Evolutionary conservation across 768 basidiomycete species (phyloP), one percentile per base, ranked within the genome.

Genomic region (Russula foetens): DNA sequence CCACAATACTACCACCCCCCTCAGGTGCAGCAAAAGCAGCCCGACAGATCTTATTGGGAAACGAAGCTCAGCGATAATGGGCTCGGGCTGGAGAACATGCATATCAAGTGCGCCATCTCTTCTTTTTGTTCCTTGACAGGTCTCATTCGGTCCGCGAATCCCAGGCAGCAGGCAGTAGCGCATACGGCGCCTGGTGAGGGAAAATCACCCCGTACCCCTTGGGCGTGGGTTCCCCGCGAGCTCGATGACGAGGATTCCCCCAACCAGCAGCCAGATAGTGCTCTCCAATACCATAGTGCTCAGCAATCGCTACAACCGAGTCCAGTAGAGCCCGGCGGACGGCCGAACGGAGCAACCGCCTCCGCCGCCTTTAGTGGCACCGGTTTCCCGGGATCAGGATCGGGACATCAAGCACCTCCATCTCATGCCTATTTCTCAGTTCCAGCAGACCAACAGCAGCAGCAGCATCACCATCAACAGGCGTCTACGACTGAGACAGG

Each of bases 161-260:
- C 4, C 14, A 35, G 35, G 9, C 35, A 56, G 45, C 49, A 62
- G 28, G 23, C 56, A 28, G 50, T 8, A 21, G 43, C 54, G 23
- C 41, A 29, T n/a, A 31, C 50, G 21, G 24, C 33, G 21, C 19
- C 53, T 3, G 43, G 48, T 50, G 19, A 3, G 19, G 24, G 19
- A 44, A 58, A 68, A 19, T 73, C 71, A 17, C 72, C 75, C 7
- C 75, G 79, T 15, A 88, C 88, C 0, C 88, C 88, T 8, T 90
- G 87, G 87, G 78, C 88, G 58, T 90, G 88, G 88, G 83, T 66
- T 23, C 78, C 70, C 81, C 85, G 26, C 68, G 76, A 38, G 72
- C 73, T 58, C 72, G 84, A 23, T 60, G 68, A 9, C 68, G 75
- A 35, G 71, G 69, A 21, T 63, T 63, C 38, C 49, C 70, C 52